phyloP scores from a whole-genome alignment of 345 rosid genomes.

The Eutrema heterophyllum region DNA sequence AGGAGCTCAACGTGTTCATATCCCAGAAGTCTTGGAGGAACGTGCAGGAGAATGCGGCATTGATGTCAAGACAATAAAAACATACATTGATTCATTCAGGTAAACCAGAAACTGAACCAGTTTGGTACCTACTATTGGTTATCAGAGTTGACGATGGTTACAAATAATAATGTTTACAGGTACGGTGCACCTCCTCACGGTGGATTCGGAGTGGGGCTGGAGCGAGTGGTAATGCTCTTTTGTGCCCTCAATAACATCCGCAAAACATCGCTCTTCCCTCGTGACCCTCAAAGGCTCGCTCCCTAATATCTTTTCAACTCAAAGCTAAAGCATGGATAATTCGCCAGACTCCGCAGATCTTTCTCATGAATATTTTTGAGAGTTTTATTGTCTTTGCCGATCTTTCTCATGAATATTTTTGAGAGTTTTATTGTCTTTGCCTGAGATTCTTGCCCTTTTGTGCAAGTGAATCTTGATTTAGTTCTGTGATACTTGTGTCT shows the following conservation, averaged over 20 bases:
- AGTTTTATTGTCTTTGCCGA: not conserved
- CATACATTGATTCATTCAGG: conserved; percentile 90
- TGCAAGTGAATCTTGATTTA: not conserved
- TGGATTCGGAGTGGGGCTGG: conserved; percentile 86
- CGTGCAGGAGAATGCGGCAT: conserved; percentile 70
- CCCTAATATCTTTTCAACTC: conserved; percentile 32
- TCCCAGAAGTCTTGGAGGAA: conserved; percentile 60
- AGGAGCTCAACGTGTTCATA: conserved; percentile 93
- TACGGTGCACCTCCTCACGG: conserved; percentile 89
- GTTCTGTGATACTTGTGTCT: not conserved
- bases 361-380: not conserved
- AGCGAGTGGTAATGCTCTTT: conserved; percentile 86
- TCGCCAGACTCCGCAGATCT: not conserved
- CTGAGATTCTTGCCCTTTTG: not conserved
- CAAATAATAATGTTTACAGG: conserved; percentile 34
- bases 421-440: not conserved
- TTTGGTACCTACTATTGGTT: not conserved
- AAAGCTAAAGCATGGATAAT: not conserved
- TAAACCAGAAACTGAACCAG: conserved; percentile 7
- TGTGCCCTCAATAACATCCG: conserved; percentile 73
- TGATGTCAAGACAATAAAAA: conserved; percentile 66
- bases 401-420: not conserved
- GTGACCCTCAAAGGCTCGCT: conserved; percentile 70
- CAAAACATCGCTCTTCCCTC: conserved; percentile 80
- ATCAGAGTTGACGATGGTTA: not conserved